Conservation (phyloP, 108 stramenopile species). For the Stephanodiscus triporus region DNA sequence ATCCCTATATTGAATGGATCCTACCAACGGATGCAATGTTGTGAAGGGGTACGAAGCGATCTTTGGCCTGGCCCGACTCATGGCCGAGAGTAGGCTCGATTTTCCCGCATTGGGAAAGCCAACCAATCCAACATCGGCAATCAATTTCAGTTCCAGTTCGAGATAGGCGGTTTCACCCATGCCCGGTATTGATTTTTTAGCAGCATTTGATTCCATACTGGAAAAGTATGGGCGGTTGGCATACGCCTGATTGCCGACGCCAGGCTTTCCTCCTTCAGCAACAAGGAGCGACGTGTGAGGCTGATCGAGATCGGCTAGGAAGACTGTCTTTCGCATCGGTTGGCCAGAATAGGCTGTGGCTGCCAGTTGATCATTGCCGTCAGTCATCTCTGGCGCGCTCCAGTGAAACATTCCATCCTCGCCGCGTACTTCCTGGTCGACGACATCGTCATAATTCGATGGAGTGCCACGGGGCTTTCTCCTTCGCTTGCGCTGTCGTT, state of each 20-base stretch:
- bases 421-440: conserved; percentile 32
- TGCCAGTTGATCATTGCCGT: conserved; percentile 26
- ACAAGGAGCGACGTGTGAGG: conserved; percentile 74
- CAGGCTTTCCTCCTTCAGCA: conserved; percentile 78
- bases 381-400: conserved; percentile 22
- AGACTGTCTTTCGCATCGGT: conserved; percentile 60
- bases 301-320: conserved; percentile 78
- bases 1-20: conserved; percentile 87
- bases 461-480: conserved; percentile 10
- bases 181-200: conserved; percentile 52
- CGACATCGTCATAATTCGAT: conserved; percentile 44
- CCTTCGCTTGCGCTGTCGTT: conserved; percentile 16
- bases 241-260: conserved; percentile 66
- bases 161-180: conserved; percentile 60
- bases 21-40: conserved; percentile 94
- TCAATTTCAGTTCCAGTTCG: conserved; percentile 93
- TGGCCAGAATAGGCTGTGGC: conserved; percentile 14
- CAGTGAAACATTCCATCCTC: conserved; percentile 58
- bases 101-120: conserved; percentile 99
- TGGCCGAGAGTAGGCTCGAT: conserved; percentile 83
- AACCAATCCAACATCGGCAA: conserved; percentile 97
- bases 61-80: conserved; percentile 90
- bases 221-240: conserved; percentile 61
- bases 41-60: conserved; percentile 98
- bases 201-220: conserved; percentile 22